phyloP scores from a whole-genome alignment of 2,329 filamentous ascomycete species.

The Sporothrix curviconia region DNA sequence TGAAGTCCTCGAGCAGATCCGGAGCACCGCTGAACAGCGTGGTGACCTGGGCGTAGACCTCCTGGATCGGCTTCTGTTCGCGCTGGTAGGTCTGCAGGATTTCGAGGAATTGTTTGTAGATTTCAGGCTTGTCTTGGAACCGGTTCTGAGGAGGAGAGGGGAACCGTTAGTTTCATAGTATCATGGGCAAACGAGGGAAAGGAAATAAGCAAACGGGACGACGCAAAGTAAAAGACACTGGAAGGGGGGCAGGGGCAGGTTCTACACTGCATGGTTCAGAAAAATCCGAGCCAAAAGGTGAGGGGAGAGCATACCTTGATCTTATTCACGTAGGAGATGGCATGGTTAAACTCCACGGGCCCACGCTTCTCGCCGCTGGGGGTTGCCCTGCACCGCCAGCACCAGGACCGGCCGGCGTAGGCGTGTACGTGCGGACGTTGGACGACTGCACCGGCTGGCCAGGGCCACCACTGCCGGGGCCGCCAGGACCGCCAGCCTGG shows the following conservation, averaged over 20 bases:
- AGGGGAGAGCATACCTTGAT: conserved; percentile 67
- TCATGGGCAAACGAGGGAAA: not conserved
- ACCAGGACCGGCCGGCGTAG: conserved; percentile 39
- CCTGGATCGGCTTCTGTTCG: conserved; percentile 96
- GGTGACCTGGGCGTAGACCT: conserved; percentile 96
- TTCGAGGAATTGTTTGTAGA: conserved; percentile 98
- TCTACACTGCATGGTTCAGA: not conserved
- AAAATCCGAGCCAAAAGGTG: not conserved
- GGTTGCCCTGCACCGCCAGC: conserved; percentile 55
- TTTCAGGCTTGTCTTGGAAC: conserved; percentile 92
- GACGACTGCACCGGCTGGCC: conserved; percentile 32
- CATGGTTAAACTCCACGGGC: conserved; percentile 97
- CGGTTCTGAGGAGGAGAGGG: conserved; percentile 60
- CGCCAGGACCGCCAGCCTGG: conserved; percentile 8
- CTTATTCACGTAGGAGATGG: conserved; percentile 98
- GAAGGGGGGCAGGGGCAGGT: not conserved
- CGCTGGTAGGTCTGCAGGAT: conserved; percentile 97
- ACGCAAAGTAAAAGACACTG: not conserved
- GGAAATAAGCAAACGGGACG: not conserved
- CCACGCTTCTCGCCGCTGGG: conserved; percentile 74
- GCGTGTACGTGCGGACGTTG: conserved; percentile 49
- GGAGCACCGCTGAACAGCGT: conserved; percentile 87
- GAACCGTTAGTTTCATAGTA: no score
- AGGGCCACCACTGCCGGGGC: not conserved
- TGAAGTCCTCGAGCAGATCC: conserved; percentile 94